Base-by-base conservation (phyloP, 192 early-diverging fungal species). In the Obelidium mucronatum region DNA sequence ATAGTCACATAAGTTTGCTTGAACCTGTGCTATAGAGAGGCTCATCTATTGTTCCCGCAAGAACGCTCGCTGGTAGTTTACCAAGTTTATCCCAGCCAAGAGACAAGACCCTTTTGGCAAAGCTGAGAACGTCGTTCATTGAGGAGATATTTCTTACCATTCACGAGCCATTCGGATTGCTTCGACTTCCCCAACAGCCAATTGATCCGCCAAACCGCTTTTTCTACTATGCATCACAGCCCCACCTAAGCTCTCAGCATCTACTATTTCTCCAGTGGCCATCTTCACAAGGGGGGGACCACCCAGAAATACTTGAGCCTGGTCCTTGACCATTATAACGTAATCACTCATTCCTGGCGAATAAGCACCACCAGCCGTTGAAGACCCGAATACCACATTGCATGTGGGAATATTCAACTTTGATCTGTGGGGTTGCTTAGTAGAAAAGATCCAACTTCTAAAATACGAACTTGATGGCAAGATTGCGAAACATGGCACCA, bases 151-250 rank as follows among this genome's bases (percentile, higher is more conserved):
- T n/a, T n/a, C 67, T 36, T 90, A 80, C 78, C 87, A 91, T 70
- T 91, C 90, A 24, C 90, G 81, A 33, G 90, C 89, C 80, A 88
- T 89, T 1, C 85, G 73, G 42, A 91, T 86, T 66, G 89, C 90
- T 44, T 90, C 86, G 54, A 80, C 68, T 67, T 91, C 90, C 67
- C 90, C 88, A 58, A 77, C 74, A 3, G 90, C 90, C 17, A 91
- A 63, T 61, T 88, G 87, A 79, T 91, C 90, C 36, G 87, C 85
- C 13, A 91, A 82, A 58, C 87, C 78, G n/a, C 87, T 89, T 64
- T 85, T 85, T 30, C 90, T 83, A 40, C 85, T 85, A 78, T 91
- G 90, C 90, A 91, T 91, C 58, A 88, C 86, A n/a, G 89, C 90
- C 24, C 90, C 90, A 73, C 90, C 90, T 3, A 91, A 73, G 54